phyloP scores from a whole-genome alignment of 306 rosid genomes.

The Oemleria cerasiformis region DNA sequence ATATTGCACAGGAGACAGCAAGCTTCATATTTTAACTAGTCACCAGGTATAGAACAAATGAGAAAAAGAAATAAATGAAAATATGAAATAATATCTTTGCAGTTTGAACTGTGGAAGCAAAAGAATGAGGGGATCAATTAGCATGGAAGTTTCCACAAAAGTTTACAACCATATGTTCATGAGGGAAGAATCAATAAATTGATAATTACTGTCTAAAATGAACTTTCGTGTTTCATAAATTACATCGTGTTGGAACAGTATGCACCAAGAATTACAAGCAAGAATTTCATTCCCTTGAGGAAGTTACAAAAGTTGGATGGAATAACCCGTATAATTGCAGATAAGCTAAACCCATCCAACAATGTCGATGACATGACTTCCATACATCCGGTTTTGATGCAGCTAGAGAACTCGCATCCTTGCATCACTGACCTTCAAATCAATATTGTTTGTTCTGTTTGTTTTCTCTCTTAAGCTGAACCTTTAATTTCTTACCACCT shows the following conservation, averaged over 20 bases:
- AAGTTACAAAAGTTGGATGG: conserved; percentile 34
- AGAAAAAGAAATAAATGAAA: neutral
- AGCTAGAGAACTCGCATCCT: conserved; percentile 39
- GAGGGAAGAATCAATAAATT: conserved; percentile 89
- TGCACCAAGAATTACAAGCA: conserved; percentile 66
- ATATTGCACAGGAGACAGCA: neutral
- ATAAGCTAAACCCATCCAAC: conserved; percentile 31
- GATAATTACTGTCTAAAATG: conserved; percentile 61
- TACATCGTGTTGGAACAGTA: conserved; percentile 68
- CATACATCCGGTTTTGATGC: conserved; percentile 22
- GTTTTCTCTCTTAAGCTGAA: conserved; percentile 98
- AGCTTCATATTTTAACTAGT: neutral
- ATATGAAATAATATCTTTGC: neutral
- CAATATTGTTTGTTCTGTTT: conserved; percentile 83
- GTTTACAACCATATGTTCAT: conserved; percentile 48
- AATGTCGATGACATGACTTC: conserved; percentile 31
- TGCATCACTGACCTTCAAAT: conserved; percentile 41
- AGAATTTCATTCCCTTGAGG: conserved; percentile 36
- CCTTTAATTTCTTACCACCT: conserved; percentile 92
- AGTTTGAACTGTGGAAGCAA: conserved; percentile 17
- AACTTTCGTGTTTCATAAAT: conserved; percentile 75
- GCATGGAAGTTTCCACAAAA: conserved; percentile 41
- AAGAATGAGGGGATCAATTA: conserved; percentile 33
- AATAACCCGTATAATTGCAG: conserved; percentile 23
- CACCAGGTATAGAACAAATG: neutral